Base-by-base conservation (phyloP, 441 rosid species). In the Erodium texanum region DNA sequence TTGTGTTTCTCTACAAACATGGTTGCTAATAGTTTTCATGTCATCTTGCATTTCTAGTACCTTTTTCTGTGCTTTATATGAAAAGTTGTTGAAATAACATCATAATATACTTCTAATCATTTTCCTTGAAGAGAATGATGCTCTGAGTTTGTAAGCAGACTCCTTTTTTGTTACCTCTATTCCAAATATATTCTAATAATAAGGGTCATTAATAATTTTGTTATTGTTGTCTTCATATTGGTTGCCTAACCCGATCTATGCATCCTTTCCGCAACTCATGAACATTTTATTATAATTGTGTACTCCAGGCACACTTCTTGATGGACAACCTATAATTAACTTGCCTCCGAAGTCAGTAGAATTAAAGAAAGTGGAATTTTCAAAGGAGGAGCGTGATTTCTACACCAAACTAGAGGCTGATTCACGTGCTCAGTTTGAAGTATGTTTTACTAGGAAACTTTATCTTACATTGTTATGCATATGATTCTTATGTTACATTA, bases 371-470 rank as follows among this genome's bases (percentile, higher is more conserved):
- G 94, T 89, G 78, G 95, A 88, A 62, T 92, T 92, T 74, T 79
- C 96, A 0, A 78, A 81, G 19, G 88, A 82, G 80, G 98, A 92
- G 70, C 94, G 96, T 12, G 84, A 82, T 41, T 92, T 92, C 81
- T 92, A 92, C 84, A 72, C 86, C 65, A 85, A 74, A 76, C 76
- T 92, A 72, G 98, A 92, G 83, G 66, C 68, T 4, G 89, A 87
- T 75, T 89, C 96, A 67, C 95, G 89, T 74, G 84, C 83, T 78
- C 98, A 89, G 72, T 92, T 83, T 76, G 73, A 84, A 80, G 96
- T 88, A 84, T 73, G 88, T 58, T 68, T 65, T 34, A 64, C n/a
- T 56, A 16, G 38, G 65, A 41, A 58, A 63, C 23, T 67, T 32
- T 56, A 45, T 27, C 18, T 63, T 22, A 16, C 29, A 63, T 63